These are phyloP conservation scores for Diaporthe sp. DNA, from an alignment of 2,329 filamentous ascomycete genomes.

Conservation along the genomic window DNA sequence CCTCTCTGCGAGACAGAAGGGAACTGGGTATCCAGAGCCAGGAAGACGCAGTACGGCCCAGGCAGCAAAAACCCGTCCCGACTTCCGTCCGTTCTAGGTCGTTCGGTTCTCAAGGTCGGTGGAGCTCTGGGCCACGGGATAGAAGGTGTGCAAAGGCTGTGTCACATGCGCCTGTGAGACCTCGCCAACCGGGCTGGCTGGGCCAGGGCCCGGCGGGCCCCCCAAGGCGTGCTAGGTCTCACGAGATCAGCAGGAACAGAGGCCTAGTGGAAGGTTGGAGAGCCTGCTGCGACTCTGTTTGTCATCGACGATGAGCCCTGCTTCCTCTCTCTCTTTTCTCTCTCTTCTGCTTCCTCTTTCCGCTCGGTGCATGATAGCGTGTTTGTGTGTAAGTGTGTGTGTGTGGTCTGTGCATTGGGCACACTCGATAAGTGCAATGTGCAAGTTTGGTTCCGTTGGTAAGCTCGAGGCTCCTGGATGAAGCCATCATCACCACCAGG, in stretches of 20 bases:
- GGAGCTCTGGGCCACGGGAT: slow-evolving; percentile 3
- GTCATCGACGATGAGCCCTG: slow-evolving; percentile 10
- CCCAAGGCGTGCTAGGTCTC: background rate
- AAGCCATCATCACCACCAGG: slow-evolving; percentile 31
- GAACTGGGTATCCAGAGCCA: background rate
- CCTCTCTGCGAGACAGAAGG: background rate
- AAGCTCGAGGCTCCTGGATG: background rate
- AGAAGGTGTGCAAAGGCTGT: background rate
- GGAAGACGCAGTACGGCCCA: background rate
- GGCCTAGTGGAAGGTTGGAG: background rate
- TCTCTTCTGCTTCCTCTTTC: background rate
- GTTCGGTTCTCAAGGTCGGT: background rate
- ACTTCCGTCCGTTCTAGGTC: background rate
- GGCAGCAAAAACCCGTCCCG: background rate
- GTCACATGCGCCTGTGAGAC: slow-evolving; percentile 25
- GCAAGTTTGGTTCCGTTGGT: background rate
- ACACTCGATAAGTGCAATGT: background rate
- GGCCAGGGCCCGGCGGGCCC: background rate
- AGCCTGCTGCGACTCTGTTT: slow-evolving; percentile 4
- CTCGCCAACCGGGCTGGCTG: background rate
- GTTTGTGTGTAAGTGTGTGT: background rate
- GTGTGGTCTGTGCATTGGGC: background rate
- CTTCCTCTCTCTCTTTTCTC: background rate
- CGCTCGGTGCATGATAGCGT: slow-evolving; percentile 7
- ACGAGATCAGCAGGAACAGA: slow-evolving; percentile 16